These are phyloP conservation scores for Pyracantha coccinea DNA, from an alignment of 331 rosid species.

Conservation along the genomic window DNA sequence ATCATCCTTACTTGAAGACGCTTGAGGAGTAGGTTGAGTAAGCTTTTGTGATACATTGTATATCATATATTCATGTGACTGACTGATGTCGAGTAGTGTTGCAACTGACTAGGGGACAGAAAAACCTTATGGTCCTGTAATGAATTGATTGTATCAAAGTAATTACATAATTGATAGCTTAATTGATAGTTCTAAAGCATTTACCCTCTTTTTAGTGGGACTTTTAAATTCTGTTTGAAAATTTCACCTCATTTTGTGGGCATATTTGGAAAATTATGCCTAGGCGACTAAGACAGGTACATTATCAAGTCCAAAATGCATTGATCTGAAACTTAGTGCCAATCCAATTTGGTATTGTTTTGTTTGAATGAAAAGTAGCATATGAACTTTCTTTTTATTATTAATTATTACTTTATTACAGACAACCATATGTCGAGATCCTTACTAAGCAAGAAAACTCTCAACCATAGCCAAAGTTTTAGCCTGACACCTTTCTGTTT, in stretches of 20 bases:
- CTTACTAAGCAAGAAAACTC: slow-evolving; percentile 18
- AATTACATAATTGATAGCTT: neutral
- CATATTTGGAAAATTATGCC: neutral
- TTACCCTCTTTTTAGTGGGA: neutral
- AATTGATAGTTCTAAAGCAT: neutral
- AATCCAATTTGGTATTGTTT: neutral
- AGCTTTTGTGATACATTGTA: slow-evolving; percentile 3
- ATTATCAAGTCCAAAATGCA: neutral
- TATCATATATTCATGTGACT: neutral
- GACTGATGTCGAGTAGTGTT: neutral
- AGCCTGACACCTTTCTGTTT: neutral
- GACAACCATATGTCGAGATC: neutral
- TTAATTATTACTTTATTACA: neutral
- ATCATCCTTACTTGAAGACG: neutral
- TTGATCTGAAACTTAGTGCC: neutral
- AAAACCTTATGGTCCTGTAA: neutral
- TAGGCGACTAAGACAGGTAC: neutral
- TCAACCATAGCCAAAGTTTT: neutral
- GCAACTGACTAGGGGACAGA: neutral
- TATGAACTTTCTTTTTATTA: neutral
- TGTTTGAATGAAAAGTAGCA: slow-evolving; percentile 3
- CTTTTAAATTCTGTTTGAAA: neutral
- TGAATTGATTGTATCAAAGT: neutral
- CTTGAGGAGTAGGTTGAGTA: neutral
- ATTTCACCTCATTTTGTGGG: neutral